phyloP scores from a whole-genome alignment of 257 asterid species.

The Nicotiana attenuata region DNA sequence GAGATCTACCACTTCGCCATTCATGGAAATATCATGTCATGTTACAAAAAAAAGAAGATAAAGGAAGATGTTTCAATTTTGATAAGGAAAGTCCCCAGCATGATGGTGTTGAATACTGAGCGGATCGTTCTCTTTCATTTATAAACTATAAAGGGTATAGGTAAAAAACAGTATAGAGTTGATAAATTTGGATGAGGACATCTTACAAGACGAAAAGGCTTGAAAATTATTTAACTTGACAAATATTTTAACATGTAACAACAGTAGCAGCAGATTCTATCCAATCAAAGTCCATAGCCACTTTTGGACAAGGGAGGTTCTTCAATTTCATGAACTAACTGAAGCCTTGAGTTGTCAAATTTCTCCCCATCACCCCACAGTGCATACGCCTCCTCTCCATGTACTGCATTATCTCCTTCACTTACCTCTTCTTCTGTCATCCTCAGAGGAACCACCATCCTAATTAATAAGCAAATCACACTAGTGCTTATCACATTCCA shows the following conservation, averaged over 20 bases:
- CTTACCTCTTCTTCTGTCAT: conserved; percentile 47
- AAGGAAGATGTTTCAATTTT: background rate
- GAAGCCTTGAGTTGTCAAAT: conserved; percentile 39
- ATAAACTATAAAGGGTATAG: too few relatives aligned
- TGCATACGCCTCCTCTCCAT: conserved; percentile 80
- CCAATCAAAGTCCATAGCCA: conserved; percentile 4
- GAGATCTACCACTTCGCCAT: background rate
- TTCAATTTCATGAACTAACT: conserved; percentile 32
- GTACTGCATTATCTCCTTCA: conserved; percentile 66
- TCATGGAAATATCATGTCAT: background rate
- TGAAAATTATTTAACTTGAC: background rate
- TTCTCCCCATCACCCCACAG: conserved; percentile 78
- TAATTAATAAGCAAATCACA: conserved; percentile 51
- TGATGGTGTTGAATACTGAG: too few relatives aligned
- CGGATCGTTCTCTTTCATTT: too few relatives aligned
- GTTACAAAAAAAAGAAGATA: background rate
- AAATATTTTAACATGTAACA: background rate
- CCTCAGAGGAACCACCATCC: conserved; percentile 43
- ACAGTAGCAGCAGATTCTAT: background rate
- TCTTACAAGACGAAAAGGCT: background rate
- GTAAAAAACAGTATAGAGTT: too few relatives aligned
- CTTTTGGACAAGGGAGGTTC: conserved; percentile 21
- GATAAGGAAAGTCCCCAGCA: background rate
- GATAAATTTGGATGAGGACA: background rate
- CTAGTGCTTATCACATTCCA: conserved; percentile 49